Percentiles rank a stretch among this genome's conserved stretches.
phyloP scores from a whole-genome alignment of 2,329 filamentous ascomycete genomes.

The Penicillium expansum region DNA sequence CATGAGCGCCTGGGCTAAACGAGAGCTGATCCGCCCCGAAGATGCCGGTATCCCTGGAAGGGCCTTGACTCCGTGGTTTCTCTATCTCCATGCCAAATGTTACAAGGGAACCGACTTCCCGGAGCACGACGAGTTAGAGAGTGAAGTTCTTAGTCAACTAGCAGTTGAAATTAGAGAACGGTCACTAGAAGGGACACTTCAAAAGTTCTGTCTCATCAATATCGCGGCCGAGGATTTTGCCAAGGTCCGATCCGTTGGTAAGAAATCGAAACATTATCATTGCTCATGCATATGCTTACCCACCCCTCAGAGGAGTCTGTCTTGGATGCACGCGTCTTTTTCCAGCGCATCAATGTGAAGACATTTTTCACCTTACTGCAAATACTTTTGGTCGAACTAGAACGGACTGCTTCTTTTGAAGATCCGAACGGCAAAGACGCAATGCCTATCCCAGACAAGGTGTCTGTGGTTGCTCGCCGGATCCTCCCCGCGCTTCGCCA shows the following conservation, averaged over 20 bases:
- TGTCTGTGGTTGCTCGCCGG: conserved; percentile 59
- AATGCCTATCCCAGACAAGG: conserved; percentile 45
- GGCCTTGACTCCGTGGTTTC: conserved; percentile 75
- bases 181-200: conserved; percentile 61
- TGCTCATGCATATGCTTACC: conserved; percentile 16
- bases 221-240: conserved; percentile 79
- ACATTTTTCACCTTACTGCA: conserved; percentile 72
- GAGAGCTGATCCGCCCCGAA: conserved; percentile 49
- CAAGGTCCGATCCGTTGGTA: conserved; percentile 59
- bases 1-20: conserved; percentile 55
- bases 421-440: conserved; percentile 42
- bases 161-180: conserved; percentile 69
- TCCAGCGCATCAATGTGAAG: conserved; percentile 73
- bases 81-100: conserved; percentile 80
- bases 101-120: conserved; percentile 73
- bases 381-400: conserved; percentile 67
- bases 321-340: conserved; percentile 52
- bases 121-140: conserved; percentile 76
- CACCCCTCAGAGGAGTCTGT: conserved; percentile 49
- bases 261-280: conserved; percentile 18
- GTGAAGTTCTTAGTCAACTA: conserved; percentile 77
- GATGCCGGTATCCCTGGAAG: conserved; percentile 51
- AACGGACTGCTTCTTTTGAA: conserved; percentile 51
- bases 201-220: conserved; percentile 81
- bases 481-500: conserved; percentile 63